A percentile compares a stretch with the other conserved stretches of the same genome.
Evolutionary conservation across 177 flowering plant genomes (phyloP).

Genomic region (Vitis hybrid): DNA sequence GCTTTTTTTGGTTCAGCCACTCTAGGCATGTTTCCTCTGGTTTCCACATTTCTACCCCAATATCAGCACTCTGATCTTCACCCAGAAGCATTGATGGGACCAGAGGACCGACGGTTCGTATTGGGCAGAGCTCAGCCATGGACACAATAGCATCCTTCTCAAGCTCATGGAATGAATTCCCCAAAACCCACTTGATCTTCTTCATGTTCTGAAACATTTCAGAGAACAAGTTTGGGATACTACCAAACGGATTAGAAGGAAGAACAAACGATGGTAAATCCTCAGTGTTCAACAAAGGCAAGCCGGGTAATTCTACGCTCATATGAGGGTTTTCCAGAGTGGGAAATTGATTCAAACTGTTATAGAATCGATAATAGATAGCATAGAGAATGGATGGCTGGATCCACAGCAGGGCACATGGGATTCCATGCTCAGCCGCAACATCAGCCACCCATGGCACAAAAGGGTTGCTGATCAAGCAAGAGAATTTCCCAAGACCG

Average conservation of each 20-base stretch:
- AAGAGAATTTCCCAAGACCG: slow-evolving; percentile 19
- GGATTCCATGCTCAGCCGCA: slow-evolving; percentile 30
- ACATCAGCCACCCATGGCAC: slow-evolving; percentile 48
- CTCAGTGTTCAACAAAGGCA: slow-evolving; percentile 24
- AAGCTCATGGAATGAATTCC: slow-evolving; percentile 43
- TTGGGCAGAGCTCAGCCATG: slow-evolving; percentile 16
- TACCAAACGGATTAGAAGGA: slow-evolving; percentile 29
- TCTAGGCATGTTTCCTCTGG: slow-evolving; percentile 33
- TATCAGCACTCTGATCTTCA: slow-evolving; percentile 11
- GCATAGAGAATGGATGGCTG: slow-evolving; percentile 41
- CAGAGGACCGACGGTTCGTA: slow-evolving; percentile 37
- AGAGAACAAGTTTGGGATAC: slow-evolving; percentile 15
- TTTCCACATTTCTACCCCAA: slow-evolving; percentile 29
- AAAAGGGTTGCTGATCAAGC: slow-evolving; percentile 42
- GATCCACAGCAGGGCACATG: slow-evolving; percentile 49
- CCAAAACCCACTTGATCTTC: slow-evolving; percentile 41
- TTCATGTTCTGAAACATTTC: slow-evolving; percentile 20
- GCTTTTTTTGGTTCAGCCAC: slow-evolving; percentile 38
- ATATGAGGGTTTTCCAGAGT: slow-evolving; percentile 13
- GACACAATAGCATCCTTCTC: slow-evolving; percentile 36
- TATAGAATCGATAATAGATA: slow-evolving; percentile 38
- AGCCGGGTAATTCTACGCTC: slow-evolving; percentile 31
- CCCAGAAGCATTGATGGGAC: slow-evolving; percentile 33
- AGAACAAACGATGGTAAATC: slow-evolving; percentile 47
- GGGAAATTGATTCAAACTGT: slow-evolving; percentile 26